phyloP scores from a whole-genome alignment of 1,139 yeast species.

The Lodderomyces beijingensis region DNA sequence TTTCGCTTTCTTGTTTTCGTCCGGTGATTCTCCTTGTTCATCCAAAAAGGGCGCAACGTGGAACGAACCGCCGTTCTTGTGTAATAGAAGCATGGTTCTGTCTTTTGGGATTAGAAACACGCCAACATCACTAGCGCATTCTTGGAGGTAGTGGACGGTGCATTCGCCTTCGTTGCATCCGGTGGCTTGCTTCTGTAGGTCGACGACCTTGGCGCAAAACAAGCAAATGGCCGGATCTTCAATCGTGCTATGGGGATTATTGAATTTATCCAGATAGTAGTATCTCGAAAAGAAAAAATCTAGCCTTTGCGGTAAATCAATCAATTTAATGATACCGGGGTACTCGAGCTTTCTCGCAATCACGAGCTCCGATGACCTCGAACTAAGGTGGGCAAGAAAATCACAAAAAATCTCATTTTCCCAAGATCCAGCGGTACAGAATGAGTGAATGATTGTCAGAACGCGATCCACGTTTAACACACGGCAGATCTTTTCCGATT shows the following conservation, averaged over 20 bases:
- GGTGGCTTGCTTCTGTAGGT: constrained; percentile 56
- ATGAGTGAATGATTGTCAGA: constrained; percentile 17
- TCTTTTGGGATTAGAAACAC: constrained; percentile 76
- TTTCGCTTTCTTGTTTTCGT: constrained; percentile 66
- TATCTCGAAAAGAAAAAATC: constrained; percentile 66
- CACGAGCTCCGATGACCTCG: constrained; percentile 6
- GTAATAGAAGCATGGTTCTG: constrained; percentile 61
- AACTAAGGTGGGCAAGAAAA: not conserved
- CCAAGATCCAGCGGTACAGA: constrained; percentile 6
- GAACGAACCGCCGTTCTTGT: constrained; percentile 76
- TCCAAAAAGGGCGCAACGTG: constrained; percentile 82
- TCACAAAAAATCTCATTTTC: constrained; percentile 10
- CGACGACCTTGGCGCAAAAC: constrained; percentile 70
- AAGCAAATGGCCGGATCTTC: constrained; percentile 85
- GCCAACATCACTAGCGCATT: constrained; percentile 71
- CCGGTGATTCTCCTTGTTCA: constrained; percentile 81
- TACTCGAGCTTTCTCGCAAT: constrained; percentile 41
- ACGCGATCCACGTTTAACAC: constrained; percentile 48
- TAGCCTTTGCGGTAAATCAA: constrained; percentile 60
- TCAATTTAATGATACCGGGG: constrained; percentile 61
- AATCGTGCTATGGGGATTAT: constrained; percentile 38
- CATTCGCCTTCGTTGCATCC: constrained; percentile 62
- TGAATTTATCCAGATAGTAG: constrained; percentile 43
- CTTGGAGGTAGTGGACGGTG: constrained; percentile 56
- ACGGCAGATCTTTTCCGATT: constrained; percentile 54